Evolutionary conservation across 345 rosid genomes (phyloP).

Genomic region (Corchorus olitorius): DNA sequence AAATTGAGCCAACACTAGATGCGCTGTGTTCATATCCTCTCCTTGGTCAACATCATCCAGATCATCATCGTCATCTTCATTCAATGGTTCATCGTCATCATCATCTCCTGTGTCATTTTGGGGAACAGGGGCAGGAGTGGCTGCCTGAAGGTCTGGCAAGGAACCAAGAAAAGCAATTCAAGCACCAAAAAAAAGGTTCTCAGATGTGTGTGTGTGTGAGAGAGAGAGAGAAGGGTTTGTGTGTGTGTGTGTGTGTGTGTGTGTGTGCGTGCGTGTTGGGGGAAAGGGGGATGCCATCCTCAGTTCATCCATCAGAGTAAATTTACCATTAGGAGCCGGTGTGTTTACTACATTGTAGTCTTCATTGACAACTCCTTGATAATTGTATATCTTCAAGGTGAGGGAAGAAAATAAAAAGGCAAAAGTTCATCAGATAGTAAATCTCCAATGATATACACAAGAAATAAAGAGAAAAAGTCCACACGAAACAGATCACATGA

Average conservation of each 20-base stretch:
- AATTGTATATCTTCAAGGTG: slow-evolving; percentile 75
- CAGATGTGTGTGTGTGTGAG: neutral
- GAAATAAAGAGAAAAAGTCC: neutral
- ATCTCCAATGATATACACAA: slow-evolving; percentile 13
- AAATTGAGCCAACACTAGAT: slow-evolving; percentile 94
- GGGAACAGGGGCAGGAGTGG: slow-evolving; percentile 63
- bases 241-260: neutral
- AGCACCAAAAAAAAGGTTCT: neutral
- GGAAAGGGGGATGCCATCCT: slow-evolving; percentile 6
- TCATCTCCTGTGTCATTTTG: slow-evolving; percentile 63
- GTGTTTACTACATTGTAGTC: slow-evolving; percentile 86
- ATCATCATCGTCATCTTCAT: slow-evolving; percentile 88
- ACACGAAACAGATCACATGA: neutral
- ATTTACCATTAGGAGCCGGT: slow-evolving; percentile 85
- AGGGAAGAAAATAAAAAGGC: slow-evolving; percentile 14
- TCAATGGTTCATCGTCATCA: slow-evolving; percentile 84
- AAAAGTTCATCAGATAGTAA: slow-evolving; percentile 22
- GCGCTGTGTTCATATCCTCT: slow-evolving; percentile 93
- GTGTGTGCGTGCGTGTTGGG: neutral
- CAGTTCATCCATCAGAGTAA: neutral
- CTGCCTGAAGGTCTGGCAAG: slow-evolving; percentile 68
- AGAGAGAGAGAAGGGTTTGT: neutral
- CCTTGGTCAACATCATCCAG: slow-evolving; percentile 86
- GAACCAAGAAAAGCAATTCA: slow-evolving; percentile 19
- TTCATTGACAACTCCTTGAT: slow-evolving; percentile 85